Evolutionary conservation across 2,329 filamentous ascomycete genomes (phyloP), one percentile per base, ranked within the genome.

Genomic region (Aspergillus melleus): DNA sequence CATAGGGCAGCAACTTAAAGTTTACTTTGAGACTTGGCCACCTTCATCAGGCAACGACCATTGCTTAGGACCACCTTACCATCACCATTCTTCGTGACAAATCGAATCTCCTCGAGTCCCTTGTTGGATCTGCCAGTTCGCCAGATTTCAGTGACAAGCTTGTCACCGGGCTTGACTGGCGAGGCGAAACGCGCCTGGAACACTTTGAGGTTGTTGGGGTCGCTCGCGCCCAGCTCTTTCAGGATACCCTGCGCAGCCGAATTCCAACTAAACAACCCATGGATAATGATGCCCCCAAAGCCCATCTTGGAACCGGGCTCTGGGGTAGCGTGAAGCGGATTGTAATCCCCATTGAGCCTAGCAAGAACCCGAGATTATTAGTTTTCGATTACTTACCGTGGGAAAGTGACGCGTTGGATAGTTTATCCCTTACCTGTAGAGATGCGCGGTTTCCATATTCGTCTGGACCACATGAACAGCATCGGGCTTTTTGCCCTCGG

Each of bases 231-330:
- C 20, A 96, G 81, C 44, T 84, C 79, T 75, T 90, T 84, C 57
- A 96, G 80, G 60, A 96, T 80, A 29, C 84, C 87, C 71, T 94
- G 91, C 16, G 85, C 86, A 2, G 90, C 85, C 59, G 85, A 86
- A 79, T 96, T 96, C 88, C 90, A 96, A 68, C 87, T 91, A 80
- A 88, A 96, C 50, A 96, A 82, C 20, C 93, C 93, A 78, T 96
- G 92, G 74, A 96, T 90, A 76, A 96, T 96, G 67, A 87, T 82
- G 36, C 92, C 92, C 29, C 91, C 91, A 68, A 96, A 96, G 61
- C 93, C 92, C 91, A 96, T 96, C 79, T 92, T 89, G 77, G 86
- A 79, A 61, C 92, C 92, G 0, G 92, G 91, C 77, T 92, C 90
- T 12, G 92, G 92, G 19, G 90, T 90, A 6, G 91, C 92, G 74